Conservation (phyloP, 1,139 yeast species). For the Blastobotrys proliferans region DNA sequence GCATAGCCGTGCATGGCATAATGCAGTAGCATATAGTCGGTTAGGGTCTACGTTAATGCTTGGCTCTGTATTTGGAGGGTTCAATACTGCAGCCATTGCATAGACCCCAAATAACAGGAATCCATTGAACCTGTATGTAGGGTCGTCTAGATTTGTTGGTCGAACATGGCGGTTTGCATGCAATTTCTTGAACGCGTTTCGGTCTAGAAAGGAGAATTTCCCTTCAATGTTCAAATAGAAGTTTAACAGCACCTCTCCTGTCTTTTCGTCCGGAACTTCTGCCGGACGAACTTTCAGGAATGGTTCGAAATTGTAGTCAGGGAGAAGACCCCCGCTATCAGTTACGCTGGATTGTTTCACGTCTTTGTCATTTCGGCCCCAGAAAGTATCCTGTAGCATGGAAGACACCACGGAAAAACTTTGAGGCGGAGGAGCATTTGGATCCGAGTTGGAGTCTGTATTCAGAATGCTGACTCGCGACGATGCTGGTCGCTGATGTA, state of each 20-base stretch:
- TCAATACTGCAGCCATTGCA: slow-evolving; percentile 22
- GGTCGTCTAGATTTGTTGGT: slow-evolving; percentile 22
- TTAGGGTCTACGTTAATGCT: slow-evolving; percentile 28
- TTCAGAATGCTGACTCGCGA: slow-evolving; percentile 19
- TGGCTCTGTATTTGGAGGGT: slow-evolving; percentile 1
- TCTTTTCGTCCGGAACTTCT: slow-evolving; percentile 21
- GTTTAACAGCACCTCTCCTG: slow-evolving; percentile 21
- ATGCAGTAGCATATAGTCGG: slow-evolving; percentile 50
- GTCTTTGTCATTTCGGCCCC: slow-evolving; percentile 22
- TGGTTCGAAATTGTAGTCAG: slow-evolving; percentile 26
- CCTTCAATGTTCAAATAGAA: slow-evolving; percentile 22
- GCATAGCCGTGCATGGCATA: slow-evolving; percentile 49
- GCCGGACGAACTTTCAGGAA: slow-evolving; percentile 24
- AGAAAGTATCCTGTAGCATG: slow-evolving; percentile 27
- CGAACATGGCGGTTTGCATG: slow-evolving; percentile 21
- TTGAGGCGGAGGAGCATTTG: slow-evolving; percentile 24
- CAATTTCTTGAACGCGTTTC: slow-evolving; percentile 19
- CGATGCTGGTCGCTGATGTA: not conserved
- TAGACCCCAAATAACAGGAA: slow-evolving; percentile 25
- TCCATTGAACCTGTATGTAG: slow-evolving; percentile 23
- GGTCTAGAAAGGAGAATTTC: slow-evolving; percentile 25
- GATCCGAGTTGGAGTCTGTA: slow-evolving; percentile 23
- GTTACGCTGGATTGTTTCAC: slow-evolving; percentile 10
- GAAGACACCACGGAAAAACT: slow-evolving; percentile 31
- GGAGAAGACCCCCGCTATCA: slow-evolving; percentile 23